These are phyloP conservation scores for Globisporangium camurandrum DNA, from an alignment of 352 stramenopile genomes.

Conservation along the genomic window DNA sequence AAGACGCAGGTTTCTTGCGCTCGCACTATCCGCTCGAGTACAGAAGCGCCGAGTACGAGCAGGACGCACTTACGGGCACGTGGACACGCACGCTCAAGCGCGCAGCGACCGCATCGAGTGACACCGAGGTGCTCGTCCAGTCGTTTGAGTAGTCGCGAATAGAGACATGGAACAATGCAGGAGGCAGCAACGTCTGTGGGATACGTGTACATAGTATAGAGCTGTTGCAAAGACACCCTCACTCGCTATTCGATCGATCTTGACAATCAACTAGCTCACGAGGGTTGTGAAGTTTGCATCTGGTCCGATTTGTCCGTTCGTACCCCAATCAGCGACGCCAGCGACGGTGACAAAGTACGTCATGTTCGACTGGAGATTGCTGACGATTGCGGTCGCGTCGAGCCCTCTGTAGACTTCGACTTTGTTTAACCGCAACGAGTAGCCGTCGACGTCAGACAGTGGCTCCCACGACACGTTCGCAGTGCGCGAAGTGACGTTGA, in stretches of 20 bases:
- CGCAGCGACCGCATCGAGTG: slow-evolving; percentile 4
- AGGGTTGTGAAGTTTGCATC: slow-evolving; percentile 66
- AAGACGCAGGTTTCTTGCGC: slow-evolving; percentile 48
- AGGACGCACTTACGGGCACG: slow-evolving; percentile 29
- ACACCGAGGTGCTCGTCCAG: slow-evolving; percentile 3
- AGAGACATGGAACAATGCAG: not conserved
- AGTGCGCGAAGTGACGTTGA: slow-evolving; percentile 31
- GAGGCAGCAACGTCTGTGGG: no score
- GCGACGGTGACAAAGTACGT: slow-evolving; percentile 75
- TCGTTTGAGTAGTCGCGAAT: slow-evolving; percentile 6
- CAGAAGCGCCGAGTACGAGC: slow-evolving; percentile 43
- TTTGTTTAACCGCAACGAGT: slow-evolving; percentile 67
- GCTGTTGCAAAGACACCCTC: no score
- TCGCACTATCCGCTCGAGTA: slow-evolving; percentile 57
- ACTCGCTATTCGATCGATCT: no score
- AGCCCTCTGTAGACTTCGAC: slow-evolving; percentile 67
- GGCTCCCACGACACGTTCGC: slow-evolving; percentile 45
- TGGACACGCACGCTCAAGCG: slow-evolving; percentile 32
- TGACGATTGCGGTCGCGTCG: slow-evolving; percentile 27
- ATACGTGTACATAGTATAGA: no score
- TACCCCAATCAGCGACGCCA: slow-evolving; percentile 54
- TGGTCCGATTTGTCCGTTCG: slow-evolving; percentile 40
- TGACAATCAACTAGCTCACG: slow-evolving; percentile 3
- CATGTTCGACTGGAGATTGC: slow-evolving; percentile 42
- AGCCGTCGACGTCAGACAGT: slow-evolving; percentile 43